A percentile compares a stretch with the other conserved stretches of the same genome.
phyloP scores from a whole-genome alignment of 2,329 filamentous ascomycete genomes.

The Fusarium incarnatum region DNA sequence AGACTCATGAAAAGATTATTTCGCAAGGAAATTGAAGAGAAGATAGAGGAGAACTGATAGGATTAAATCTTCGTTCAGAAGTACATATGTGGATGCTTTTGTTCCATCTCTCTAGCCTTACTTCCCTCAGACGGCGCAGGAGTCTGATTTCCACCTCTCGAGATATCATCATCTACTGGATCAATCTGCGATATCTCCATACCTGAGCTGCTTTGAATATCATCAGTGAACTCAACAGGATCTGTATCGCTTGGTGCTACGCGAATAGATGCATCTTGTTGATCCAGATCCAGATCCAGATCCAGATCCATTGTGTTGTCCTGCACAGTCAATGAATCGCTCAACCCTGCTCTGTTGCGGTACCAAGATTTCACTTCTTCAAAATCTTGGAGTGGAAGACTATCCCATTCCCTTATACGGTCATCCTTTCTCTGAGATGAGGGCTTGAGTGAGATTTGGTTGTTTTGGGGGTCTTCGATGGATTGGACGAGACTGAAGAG shows the following conservation, averaged over 20 bases:
- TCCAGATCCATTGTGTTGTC: neutral
- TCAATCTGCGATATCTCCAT: neutral
- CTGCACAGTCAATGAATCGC: rapidly evolving
- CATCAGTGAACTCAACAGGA: rapidly evolving
- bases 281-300: too few species aligned
- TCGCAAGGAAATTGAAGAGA: neutral
- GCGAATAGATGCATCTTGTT: neutral
- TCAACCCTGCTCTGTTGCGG: neutral
- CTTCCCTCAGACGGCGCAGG: neutral
- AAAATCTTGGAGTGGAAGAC: slow-evolving; percentile 34
- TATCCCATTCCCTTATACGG: slow-evolving; percentile 47
- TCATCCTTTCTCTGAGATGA: slow-evolving; percentile 45
- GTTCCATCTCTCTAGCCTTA: slow-evolving; percentile 36
- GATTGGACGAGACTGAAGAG: slow-evolving; percentile 43
- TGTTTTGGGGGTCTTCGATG: slow-evolving; percentile 1
- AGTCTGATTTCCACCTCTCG: neutral
- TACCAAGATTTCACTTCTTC: slow-evolving; percentile 44
- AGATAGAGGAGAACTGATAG: neutral
- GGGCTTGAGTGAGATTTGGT: neutral
- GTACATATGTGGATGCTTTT: slow-evolving; percentile 36
- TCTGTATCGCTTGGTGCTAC: neutral
- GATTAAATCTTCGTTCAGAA: slow-evolving; percentile 14
- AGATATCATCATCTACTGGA: neutral
- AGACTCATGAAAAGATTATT: neutral
- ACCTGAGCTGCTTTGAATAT: neutral